Evolutionary conservation across 1,284 basidiomycete species (phyloP), one percentile per base, ranked within the genome.

Genomic region (Mycosarcoma maydis): DNA sequence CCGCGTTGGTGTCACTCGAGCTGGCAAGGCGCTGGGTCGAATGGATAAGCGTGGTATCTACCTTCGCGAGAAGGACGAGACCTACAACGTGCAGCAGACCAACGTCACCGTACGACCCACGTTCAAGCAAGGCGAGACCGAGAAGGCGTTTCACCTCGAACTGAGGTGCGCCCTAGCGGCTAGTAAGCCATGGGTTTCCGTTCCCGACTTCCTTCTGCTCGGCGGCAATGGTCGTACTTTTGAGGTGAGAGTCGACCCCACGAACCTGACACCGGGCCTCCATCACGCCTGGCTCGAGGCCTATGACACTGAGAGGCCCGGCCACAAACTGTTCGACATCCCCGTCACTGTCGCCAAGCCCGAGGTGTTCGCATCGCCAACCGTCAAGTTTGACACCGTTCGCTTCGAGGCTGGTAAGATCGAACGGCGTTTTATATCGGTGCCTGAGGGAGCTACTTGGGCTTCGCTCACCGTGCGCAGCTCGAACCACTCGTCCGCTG

Each of bases 291-390:
- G 64, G 53, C 74, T 83, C 52, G 61, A 72, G 39, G 80, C 62
- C 1, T 80, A 76, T 50, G 80, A 82, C 43, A 66, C 80, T 13
- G 68, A 69, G 11, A 72, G 36, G 17, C 68, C 73, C 3, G 78
- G 78, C 5, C 65, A 71, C 42, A 67, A 73, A 38, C 62, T 83
- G 20, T 82, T 81, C 32, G 66, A 77, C 42, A 60, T 82, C n/a
- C 82, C 81, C 11, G 73, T 83, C 32, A 82, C 80, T 4, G 77
- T 83, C 2, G 68, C 76, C 55, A 83, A 82, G 67, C 80, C 82
- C 16, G 71, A 76, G 38, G 59, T 75, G 6, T 59, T 67, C 40
- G 11, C 47, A 4, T 49, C 46, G 34, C 75, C 78, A 7, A 77
- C 75, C 6, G 64, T 78, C 42, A 59, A 58, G 30, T 77, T 72